Evolutionary conservation across 2,329 filamentous ascomycete genomes (phyloP).

Genomic region (Sporothrix sp.): DNA sequence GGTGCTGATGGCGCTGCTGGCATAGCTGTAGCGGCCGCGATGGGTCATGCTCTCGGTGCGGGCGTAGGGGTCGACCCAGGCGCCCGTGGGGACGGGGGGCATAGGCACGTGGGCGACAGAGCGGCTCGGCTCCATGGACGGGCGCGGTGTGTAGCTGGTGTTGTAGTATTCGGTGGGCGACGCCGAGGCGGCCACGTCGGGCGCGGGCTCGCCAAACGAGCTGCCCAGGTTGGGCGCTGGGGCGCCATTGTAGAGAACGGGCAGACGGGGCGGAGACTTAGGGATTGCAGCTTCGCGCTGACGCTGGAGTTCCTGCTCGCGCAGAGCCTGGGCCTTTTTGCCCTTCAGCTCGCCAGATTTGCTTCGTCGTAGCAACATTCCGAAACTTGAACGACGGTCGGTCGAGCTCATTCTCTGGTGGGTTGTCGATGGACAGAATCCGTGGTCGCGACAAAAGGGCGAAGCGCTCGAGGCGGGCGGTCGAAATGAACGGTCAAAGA

Average conservation of each 20-base stretch:
- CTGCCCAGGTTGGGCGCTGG: conserved; percentile 35
- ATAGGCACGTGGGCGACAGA: conserved; percentile 37
- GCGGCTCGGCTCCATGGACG: conserved; percentile 45
- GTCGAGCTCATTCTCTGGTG: conserved; percentile 27
- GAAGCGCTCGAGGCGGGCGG: not conserved
- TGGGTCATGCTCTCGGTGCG: conserved; percentile 93
- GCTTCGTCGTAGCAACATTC: conserved; percentile 55
- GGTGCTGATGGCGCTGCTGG: conserved; percentile 80
- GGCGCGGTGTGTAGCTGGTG: conserved; percentile 28
- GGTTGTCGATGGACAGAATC: not conserved
- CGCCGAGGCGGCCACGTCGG: conserved; percentile 26
- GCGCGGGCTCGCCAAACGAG: conserved; percentile 46
- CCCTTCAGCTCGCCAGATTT: conserved; percentile 58
- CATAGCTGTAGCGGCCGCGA: conserved; percentile 91
- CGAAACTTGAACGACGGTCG: conserved; percentile 37
- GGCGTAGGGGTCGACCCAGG: conserved; percentile 65
- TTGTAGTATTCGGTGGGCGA: conserved; percentile 14
- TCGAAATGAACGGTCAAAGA: too few species aligned
- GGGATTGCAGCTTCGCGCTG: conserved; percentile 38
- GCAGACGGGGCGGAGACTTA: conserved; percentile 41
- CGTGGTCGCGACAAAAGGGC: not conserved
- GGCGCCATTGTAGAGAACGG: conserved; percentile 40
- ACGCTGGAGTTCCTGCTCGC: conserved; percentile 41
- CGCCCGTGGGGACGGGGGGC: conserved; percentile 51
- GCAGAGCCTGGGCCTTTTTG: conserved; percentile 48